Evolutionary conservation across 345 rosid genomes (phyloP).

Genomic region (Barbarea vulgaris): DNA sequence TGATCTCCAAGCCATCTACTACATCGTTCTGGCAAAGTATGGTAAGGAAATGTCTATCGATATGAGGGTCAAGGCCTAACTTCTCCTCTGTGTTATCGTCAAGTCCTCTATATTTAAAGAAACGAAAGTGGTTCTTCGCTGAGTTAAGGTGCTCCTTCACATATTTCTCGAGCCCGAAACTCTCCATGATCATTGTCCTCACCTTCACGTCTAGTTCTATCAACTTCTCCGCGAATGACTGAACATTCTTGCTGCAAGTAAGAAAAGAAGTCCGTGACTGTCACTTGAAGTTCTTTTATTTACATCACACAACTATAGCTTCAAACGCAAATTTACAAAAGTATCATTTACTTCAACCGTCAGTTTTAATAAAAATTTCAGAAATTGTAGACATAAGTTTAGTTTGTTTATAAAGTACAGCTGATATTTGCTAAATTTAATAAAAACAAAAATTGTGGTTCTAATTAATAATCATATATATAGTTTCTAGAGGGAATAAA

Average conservation of each 20-base stretch:
- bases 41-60: slow-evolving; percentile 52
- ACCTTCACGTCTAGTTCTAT: slow-evolving; percentile 47
- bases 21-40: slow-evolving; percentile 55
- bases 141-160: slow-evolving; percentile 44
- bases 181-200: slow-evolving; percentile 57
- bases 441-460: too few species aligned
- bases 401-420: too few species aligned
- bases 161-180: slow-evolving; percentile 49
- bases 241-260: slow-evolving; percentile 40
- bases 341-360: too few species aligned
- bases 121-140: slow-evolving; percentile 42
- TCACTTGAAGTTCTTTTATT: too few species aligned
- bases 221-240: slow-evolving; percentile 24
- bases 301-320: too few species aligned
- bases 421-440: too few species aligned
- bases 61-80: slow-evolving; percentile 44
- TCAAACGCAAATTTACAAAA: too few species aligned
- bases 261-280: too few species aligned
- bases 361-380: too few species aligned
- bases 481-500: too few species aligned
- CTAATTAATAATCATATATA: too few species aligned
- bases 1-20: slow-evolving; percentile 52
- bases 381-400: too few species aligned
- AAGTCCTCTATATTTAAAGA: slow-evolving; percentile 45
- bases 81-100: slow-evolving; percentile 7